Evolutionary conservation across 2,329 filamentous ascomycete species (phyloP), one percentile per base, ranked within the genome.

Genomic region (Podosphaera fusca): DNA sequence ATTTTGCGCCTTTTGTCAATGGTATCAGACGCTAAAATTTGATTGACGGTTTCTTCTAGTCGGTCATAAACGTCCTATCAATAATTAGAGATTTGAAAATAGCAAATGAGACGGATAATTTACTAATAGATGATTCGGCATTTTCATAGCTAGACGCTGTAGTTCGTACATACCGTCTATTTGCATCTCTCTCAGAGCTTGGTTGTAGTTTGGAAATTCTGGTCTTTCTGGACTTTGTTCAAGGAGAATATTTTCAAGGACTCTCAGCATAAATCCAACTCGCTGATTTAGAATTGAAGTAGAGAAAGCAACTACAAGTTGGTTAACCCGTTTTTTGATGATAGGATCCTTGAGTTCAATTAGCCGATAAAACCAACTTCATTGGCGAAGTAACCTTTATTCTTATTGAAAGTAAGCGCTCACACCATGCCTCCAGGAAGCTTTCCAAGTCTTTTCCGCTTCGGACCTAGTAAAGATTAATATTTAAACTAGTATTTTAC

Each of bases 181-280:
- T 67, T 95, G 88, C 14, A 98, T 75, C 58, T 94, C 87, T 66
- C 89, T 92, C 40, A 95, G 85, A 0, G 89, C 83, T 61, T 96
- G 92, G 12, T 85, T 88, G 68, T 89, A 95, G 2, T 80, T 73
- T 46, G 78, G 75, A 63, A 84, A 79, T 50, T 84, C 79, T 2
- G 84, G 81, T 57, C 85, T 78, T 49, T 86, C 79, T 2, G 78
- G 74, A n/a, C 87, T 80, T 70, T 84, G 84, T 38, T 86, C 88
- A 65, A 90, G 81, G 42, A 98, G 75, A 60, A 95, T 88, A 68
- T 95, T 86, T 67, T 95, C 87, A 2, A 96, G 76, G 30, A 95
- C 86, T 66, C 85, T 88, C 29, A 95, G 75, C 69, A 94, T 92
- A 68, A 95, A 90, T 40, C 75, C 76, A 4, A 84, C 78, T 57